Base-by-base conservation (phyloP, 148 eudicot species). In the Cornus suecica region DNA sequence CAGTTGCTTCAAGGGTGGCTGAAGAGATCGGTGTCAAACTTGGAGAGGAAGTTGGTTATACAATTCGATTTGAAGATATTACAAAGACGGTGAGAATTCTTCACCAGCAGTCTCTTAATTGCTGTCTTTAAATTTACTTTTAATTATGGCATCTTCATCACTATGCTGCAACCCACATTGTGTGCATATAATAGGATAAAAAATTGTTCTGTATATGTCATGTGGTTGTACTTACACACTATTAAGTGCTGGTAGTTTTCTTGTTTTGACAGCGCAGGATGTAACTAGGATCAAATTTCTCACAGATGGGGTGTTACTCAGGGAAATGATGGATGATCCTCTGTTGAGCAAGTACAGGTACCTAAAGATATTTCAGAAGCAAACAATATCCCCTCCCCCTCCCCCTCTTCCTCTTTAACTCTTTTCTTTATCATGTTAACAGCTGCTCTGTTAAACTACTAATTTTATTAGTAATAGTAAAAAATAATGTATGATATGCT, bases 321-420 rank as follows among this genome's bases (percentile, higher is more conserved):
- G 99, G 80, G 99, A 96, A 81, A 96, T 96, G 99, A 96, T 96
- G 99, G 90, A 91, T 80, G 99, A 96, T 86, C 99, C 99, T 71
- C 91, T 96, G 48, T 78, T 96, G 81, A 90, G 87, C 78, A 91
- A 90, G 79, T 96, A 93, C 76, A 91, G 99, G 98, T 93, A 80
- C 45, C 71, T 11, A 8, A 23, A 72, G 2, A 18, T 18, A 58
- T 2, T 22, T 22, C 62, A 18, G 23, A 58, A 58, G 24, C 25
- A 58, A 14, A 18, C 25, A n/a, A n/a, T n/a, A n/a, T n/a, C n/a
- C n/a, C n/a, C n/a, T n/a, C n/a, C n/a, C n/a, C n/a, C n/a, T n/a
- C n/a, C n/a, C n/a, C n/a, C n/a, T 62, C 70, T 30, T 68, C 65
- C 26, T 60, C 7, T 34, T 22, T 28, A 8, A 45, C 52, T 45